Percentiles rank a stretch among this genome's conserved stretches.
Evolutionary conservation across 78 protist species (phyloP).

Genomic region (Cyanophora paradoxa): DNA sequence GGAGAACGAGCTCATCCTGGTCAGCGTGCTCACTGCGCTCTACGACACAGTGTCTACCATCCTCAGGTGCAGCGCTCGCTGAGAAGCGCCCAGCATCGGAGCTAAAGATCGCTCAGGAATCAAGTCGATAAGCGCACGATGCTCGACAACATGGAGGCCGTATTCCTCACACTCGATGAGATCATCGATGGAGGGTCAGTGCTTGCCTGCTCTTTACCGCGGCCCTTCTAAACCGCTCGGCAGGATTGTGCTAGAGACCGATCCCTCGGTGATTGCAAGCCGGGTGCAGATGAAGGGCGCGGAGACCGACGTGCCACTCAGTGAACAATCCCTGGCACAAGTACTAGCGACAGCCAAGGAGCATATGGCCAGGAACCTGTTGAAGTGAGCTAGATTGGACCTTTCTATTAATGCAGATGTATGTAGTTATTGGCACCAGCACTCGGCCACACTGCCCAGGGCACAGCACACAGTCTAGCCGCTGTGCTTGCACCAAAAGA

Average conservation of each 20-base stretch:
- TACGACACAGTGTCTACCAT: neutral
- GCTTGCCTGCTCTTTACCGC: neutral
- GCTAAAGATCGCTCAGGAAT: too few species aligned
- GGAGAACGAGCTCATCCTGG: conserved; percentile 26
- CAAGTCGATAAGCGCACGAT: neutral
- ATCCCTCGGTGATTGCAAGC: neutral
- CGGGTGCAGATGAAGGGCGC: neutral
- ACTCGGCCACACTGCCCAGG: too few species aligned
- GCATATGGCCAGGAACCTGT: neutral
- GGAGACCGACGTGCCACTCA: neutral
- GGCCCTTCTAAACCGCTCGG: neutral
- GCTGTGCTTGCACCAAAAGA: too few species aligned
- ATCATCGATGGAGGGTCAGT: neutral
- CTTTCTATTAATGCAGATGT: too few species aligned
- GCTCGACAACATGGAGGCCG: conserved; percentile 7
- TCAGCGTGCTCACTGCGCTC: neutral
- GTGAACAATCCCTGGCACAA: neutral
- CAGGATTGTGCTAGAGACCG: conserved; percentile 11
- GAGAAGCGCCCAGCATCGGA: neutral
- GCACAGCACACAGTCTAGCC: too few species aligned
- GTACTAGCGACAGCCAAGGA: neutral
- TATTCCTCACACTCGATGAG: neutral
- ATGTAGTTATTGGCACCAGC: too few species aligned
- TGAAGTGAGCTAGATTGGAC: neutral
- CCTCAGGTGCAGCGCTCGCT: neutral